These are phyloP conservation scores for Mycena sanguinolenta DNA, from an alignment of 768 basidiomycete genomes.

Conservation along the genomic window DNA sequence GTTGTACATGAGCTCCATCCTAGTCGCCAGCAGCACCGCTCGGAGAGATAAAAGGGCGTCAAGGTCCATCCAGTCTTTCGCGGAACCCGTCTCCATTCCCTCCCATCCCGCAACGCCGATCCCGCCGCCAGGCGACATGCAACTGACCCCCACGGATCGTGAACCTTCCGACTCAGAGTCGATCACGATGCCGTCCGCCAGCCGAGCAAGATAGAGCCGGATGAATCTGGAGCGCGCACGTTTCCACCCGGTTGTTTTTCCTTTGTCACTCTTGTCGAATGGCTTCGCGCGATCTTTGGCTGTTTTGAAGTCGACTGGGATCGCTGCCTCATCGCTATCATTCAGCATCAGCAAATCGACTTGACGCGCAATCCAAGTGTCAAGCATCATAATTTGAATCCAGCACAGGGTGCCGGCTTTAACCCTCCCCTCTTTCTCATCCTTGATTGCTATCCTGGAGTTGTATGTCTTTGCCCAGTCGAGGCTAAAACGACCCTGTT, in stretches of 20 bases:
- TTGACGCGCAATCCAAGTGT: conserved; percentile 38
- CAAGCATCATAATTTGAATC: conserved; percentile 39
- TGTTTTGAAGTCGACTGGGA: conserved; percentile 29
- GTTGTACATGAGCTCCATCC: conserved; percentile 33
- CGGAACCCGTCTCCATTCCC: conserved; percentile 17
- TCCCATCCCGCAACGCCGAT: conserved; percentile 13
- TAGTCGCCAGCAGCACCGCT: conserved; percentile 29
- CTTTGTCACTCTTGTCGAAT: not conserved
- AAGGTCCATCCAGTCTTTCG: conserved; percentile 24
- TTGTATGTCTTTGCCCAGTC: conserved; percentile 15
- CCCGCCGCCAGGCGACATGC: conserved; percentile 18
- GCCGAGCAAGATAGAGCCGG: conserved; percentile 16
- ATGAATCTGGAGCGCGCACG: conserved; percentile 16
- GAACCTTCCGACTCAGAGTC: not conserved
- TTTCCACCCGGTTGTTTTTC: conserved; percentile 25
- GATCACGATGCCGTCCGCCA: conserved; percentile 25
- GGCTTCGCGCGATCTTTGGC: not conserved
- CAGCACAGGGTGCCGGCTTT: conserved; percentile 32
- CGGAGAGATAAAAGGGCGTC: conserved; percentile 33
- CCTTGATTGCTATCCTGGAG: not conserved
- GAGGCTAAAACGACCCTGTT: not conserved
- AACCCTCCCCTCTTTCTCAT: conserved; percentile 9
- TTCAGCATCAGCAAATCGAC: conserved; percentile 33
- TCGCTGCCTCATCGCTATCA: conserved; percentile 17
- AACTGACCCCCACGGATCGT: conserved; percentile 11